Base-by-base conservation (phyloP, 1,284 basidiomycete species). In the Anthracocystis panici-leucophaei region DNA sequence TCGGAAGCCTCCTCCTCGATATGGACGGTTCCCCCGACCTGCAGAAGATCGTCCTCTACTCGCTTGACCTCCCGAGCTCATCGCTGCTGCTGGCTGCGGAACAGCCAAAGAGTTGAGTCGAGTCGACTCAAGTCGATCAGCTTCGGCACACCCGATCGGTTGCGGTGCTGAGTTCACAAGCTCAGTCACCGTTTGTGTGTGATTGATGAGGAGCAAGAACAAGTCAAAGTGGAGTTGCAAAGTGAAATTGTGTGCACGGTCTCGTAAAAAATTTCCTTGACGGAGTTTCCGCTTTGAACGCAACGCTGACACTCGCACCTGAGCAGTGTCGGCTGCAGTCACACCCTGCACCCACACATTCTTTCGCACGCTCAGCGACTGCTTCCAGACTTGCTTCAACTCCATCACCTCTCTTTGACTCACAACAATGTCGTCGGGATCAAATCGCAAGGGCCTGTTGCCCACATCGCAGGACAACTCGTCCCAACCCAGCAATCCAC, bases 361-460 rank as follows among this genome's bases (percentile, higher is more conserved):
- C 11, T 38, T 38, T 29, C 21, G 21, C 50, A 52, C n/a, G 6
- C 38, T 35, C 31, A 48, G 23, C 25, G 12, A 29, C 45, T 48
- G 42, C 10, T 8, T 50, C 35, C 44, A 29, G 18, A 49, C 18
- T 40, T 49, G 54, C 11, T 11, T 48, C 16, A 2, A 2, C 7
- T 41, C 23, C 44, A 12, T 25, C 57, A 40, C 25, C 35, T 21
- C 50, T 33, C 46, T 50, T 50, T 20, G 14, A 27, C 56, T 51
- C 46, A 33, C 31, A 33, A 56, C 8, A 11, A 72, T 72, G 64
- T 67, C 64, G 33, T 73, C 70, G 16, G 46, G 52, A 21, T 73
- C 70, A 35, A 63, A 64, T 66, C 61, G 70, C 23, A 73, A 66
- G 70, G 64, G 70, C 70, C 64, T 75, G 58, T 64, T 75, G 59